Percentiles rank a stretch among this genome's conserved stretches.
Evolutionary conservation across 305 asterid species (phyloP).

Genomic region (Coffea humblotiana): DNA sequence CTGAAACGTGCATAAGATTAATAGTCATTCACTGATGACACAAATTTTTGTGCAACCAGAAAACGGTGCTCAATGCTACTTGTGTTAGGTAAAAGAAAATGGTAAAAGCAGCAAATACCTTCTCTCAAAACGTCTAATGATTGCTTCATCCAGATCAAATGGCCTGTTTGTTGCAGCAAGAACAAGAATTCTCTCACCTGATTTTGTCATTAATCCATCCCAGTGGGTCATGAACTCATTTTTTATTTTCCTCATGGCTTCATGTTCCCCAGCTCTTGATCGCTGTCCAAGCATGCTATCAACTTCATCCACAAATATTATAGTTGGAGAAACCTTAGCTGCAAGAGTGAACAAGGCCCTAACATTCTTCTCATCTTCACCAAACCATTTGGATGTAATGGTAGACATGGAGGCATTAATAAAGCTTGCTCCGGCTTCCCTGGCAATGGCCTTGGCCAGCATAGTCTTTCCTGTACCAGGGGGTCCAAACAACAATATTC

Average conservation of each 20-base stretch:
- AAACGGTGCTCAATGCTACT: not conserved
- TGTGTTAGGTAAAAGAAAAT: not conserved
- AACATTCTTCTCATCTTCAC: conserved; percentile 92
- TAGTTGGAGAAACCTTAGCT: conserved; percentile 93
- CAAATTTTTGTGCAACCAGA: not conserved
- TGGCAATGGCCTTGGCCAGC: conserved; percentile 94
- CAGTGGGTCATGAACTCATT: conserved; percentile 93
- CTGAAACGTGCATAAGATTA: not conserved
- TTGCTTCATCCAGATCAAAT: conserved; percentile 94
- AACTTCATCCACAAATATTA: conserved; percentile 91
- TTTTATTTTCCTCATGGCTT: conserved; percentile 93
- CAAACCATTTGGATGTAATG: conserved; percentile 89
- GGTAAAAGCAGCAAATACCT: conserved; percentile 38
- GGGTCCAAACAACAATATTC: conserved; percentile 86
- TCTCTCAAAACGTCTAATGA: conserved; percentile 89
- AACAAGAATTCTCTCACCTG: conserved; percentile 83
- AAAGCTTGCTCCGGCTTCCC: conserved; percentile 93
- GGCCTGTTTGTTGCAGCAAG: conserved; percentile 97
- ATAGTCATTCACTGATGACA: not conserved
- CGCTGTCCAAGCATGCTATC: conserved; percentile 97
- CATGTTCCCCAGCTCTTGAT: conserved; percentile 86
- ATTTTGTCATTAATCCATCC: conserved; percentile 83
- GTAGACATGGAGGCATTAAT: conserved; percentile 87
- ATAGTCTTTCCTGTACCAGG: conserved; percentile 94
- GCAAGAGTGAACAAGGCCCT: conserved; percentile 90